A percentile compares a stretch with the other conserved stretches of the same genome.
Evolutionary conservation across 1,139 yeast genomes (phyloP).

Genomic region (Scheffersomyces lignicola): DNA sequence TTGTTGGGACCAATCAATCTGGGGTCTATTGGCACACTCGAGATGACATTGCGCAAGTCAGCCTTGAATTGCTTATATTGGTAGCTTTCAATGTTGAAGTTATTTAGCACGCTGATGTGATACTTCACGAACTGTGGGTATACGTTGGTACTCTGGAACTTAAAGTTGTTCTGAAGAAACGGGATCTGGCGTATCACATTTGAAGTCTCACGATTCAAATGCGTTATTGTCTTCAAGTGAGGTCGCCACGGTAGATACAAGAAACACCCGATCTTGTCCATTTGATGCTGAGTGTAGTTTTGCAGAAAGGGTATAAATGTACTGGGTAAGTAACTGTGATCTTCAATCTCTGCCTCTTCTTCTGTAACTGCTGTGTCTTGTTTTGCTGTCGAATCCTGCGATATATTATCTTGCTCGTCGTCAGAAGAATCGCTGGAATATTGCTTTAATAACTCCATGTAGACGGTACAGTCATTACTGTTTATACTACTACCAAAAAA

Average conservation of each 20-base stretch:
- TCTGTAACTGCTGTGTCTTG: conserved; percentile 6
- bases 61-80: conserved; percentile 3
- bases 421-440: conserved; percentile 3
- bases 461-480: conserved; percentile 1
- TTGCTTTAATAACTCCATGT: background rate
- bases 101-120: conserved; percentile 8
- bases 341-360: conserved; percentile 6
- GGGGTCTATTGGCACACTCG: conserved; percentile 1
- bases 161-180: conserved; percentile 6
- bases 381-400: background rate
- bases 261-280: conserved; percentile 10
- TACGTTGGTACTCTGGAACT: conserved; percentile 9
- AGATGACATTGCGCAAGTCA: conserved; percentile 7
- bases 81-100: background rate
- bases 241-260: conserved; percentile 15
- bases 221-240: conserved; percentile 1
- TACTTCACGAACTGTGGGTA: conserved; percentile 2
- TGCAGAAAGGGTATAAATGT: conserved; percentile 12
- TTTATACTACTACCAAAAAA: too few species aligned
- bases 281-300: conserved; percentile 11
- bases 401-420: conserved; percentile 2
- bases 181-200: conserved; percentile 6
- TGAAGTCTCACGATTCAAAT: conserved; percentile 7
- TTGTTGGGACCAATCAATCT: background rate
- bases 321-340: conserved; percentile 1